Evolutionary conservation across 1,284 basidiomycete genomes (phyloP).

Genomic region (Fomitiporia mediterranea): DNA sequence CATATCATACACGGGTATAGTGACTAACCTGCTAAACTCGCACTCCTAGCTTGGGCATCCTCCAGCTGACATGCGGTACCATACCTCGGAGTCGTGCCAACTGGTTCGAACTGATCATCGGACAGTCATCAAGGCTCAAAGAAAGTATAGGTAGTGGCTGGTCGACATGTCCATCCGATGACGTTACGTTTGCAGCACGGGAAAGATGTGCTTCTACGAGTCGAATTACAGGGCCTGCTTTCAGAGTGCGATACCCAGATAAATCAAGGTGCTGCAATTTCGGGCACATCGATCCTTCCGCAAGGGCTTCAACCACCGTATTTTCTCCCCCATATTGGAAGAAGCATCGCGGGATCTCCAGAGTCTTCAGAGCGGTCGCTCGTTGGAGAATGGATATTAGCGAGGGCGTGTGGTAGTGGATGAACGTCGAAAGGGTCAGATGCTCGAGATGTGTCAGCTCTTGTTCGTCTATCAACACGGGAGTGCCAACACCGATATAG

Average conservation of each 20-base stretch:
- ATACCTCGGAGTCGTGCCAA: neutral
- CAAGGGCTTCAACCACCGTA: neutral
- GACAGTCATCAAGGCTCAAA: neutral
- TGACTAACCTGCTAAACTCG: too few relatives aligned
- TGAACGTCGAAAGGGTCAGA: neutral
- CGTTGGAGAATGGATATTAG: neutral
- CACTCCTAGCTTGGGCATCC: too few relatives aligned
- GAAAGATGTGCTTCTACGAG: slow-evolving; percentile 1
- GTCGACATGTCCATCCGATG: too few relatives aligned
- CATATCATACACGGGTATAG: too few relatives aligned
- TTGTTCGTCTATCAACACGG: neutral
- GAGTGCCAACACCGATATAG: too few relatives aligned
- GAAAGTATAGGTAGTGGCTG: neutral
- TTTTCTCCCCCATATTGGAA: neutral
- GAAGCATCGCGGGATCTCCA: neutral
- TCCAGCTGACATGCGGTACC: neutral
- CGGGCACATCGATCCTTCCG: too few relatives aligned
- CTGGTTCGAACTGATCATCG: neutral
- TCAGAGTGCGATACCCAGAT: neutral
- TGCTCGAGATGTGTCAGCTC: neutral
- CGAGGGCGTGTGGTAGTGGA: neutral
- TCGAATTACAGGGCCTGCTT: neutral
- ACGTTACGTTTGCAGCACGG: too few relatives aligned
- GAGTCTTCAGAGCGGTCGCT: neutral
- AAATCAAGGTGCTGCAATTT: neutral